Percentiles rank a stretch among this genome's conserved stretches.
Conservation (phyloP, 2,329 filamentous ascomycete species). For the Apiospora arundinis region DNA sequence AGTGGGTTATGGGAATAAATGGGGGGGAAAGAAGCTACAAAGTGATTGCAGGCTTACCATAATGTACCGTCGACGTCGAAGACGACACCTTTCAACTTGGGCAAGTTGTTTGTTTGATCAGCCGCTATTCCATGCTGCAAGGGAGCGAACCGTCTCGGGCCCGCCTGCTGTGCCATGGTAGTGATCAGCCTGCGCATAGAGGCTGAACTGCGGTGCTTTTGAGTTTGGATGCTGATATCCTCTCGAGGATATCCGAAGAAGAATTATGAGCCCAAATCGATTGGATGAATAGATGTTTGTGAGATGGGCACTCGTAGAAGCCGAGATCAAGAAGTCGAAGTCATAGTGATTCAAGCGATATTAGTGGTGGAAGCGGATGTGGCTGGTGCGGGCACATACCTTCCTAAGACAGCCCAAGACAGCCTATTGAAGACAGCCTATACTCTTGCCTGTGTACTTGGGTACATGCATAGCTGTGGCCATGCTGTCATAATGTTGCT, state of each 20-base stretch:
- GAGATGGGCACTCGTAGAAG: neutral
- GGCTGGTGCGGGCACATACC: conserved; percentile 23
- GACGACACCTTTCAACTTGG: conserved; percentile 66
- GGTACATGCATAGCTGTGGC: conserved; percentile 20
- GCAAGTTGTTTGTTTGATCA: conserved; percentile 42
- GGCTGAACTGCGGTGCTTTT: neutral
- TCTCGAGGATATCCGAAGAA: neutral
- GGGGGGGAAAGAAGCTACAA: neutral
- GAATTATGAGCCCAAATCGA: no score
- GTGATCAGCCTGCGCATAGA: conserved; percentile 44
- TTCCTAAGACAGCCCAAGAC: no score
- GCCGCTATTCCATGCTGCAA: conserved; percentile 45
- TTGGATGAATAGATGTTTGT: no score
- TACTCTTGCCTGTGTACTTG: neutral
- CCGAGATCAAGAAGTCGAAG: conserved; percentile 12
- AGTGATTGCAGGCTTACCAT: no score
- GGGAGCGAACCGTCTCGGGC: conserved; percentile 61
- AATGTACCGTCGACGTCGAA: conserved; percentile 97
- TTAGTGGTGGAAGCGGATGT: conserved; percentile 22
- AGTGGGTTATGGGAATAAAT: neutral
- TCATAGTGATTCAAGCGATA: neutral
- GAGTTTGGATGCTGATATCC: neutral
- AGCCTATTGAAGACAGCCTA: neutral
- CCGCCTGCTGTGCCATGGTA: conserved; percentile 48
- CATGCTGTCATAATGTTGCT: no score